Evolutionary conservation across 2,329 filamentous ascomycete species (phyloP).

Genomic region (Colletotrichum neosansevieriae): DNA sequence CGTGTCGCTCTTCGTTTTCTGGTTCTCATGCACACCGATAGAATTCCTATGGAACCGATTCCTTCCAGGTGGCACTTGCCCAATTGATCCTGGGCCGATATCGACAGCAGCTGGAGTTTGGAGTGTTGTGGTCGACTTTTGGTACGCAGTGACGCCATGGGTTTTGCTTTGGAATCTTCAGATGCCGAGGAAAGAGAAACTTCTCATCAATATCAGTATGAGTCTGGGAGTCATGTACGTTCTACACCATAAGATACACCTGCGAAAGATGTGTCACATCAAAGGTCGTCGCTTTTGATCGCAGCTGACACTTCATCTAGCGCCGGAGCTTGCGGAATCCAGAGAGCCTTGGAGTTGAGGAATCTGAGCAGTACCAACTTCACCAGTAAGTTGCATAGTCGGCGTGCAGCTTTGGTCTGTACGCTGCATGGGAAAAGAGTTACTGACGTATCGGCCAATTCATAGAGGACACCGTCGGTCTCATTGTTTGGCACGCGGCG

Average conservation of each 20-base stretch:
- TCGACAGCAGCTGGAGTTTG: conserved; percentile 32
- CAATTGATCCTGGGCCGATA: conserved; percentile 34
- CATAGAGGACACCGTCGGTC: conserved; percentile 50
- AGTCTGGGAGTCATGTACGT: conserved; percentile 55
- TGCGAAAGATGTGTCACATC: too few species aligned
- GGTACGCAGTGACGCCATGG: conserved; percentile 57
- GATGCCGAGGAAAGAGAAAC: conserved; percentile 59
- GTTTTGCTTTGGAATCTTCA: conserved; percentile 57
- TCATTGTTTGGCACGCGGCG: conserved; percentile 54
- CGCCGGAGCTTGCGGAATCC: conserved; percentile 47
- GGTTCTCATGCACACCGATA: conserved; percentile 34
- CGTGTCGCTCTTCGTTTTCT: conserved; percentile 33
- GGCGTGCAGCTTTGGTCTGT: too few species aligned
- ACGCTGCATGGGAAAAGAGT: background rate
- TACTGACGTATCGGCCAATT: conserved; percentile 10
- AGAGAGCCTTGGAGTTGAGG: conserved; percentile 46
- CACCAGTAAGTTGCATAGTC: conserved; percentile 19
- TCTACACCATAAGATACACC: too few species aligned
- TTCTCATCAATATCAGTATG: conserved; percentile 56
- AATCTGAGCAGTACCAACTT: conserved; percentile 45
- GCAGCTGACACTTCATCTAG: conserved; percentile 32
- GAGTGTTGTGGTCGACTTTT: conserved; percentile 52
- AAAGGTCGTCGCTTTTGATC: too few species aligned
- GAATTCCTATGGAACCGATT: conserved; percentile 37
- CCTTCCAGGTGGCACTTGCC: conserved; percentile 24